Evolutionary conservation across 2,329 filamentous ascomycete species (phyloP), one percentile per base, ranked within the genome.

Genomic region (Pestalotiopsis sp.): DNA sequence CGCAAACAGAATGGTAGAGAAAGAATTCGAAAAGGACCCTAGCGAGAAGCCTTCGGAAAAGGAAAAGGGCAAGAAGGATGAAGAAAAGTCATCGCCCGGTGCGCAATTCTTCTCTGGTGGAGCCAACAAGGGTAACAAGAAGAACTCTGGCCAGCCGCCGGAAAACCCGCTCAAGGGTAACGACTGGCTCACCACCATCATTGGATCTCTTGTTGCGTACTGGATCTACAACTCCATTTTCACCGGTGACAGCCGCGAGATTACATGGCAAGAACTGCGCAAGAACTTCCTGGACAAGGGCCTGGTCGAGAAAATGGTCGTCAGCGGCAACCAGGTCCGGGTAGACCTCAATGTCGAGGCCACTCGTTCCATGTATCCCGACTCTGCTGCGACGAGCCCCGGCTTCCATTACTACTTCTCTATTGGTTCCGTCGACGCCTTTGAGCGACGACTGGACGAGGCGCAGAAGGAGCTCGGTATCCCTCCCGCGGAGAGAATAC

Each of bases 251-350:
- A 77, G 78, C 12, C 78, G 90, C 76, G 95, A 99, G 78, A 98
- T 99, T 69, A 98, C 96, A 67, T 99, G 94, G 93, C 95, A 99
- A 82, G 96, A 99, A 82, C 93, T 99, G 83, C 87, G 93, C 71
- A 95, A 90, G 74, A 96, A 94, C 39, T 98, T 97, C 85, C 86
- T 99, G 70, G 94, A 98, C 82, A 98, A 97, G 85, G 96, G 96
- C 7, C 87, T 99, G 27, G 95, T 99, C 23, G 93, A 98, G 83
- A 98, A 95, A 84, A 87, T 99, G 20, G 91, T 97, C 41, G 88
- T 97, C 65, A 90, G 94, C 74, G 89, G 91, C 72, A 90, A 89
- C 75, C 89, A 89, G 70, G 96, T 98, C 60, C 89, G 92, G 67
- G 93, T 98, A 39, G 89, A 93, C 73, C 85, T 96, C 63, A 90